A percentile compares a stretch with the other conserved stretches of the same genome.
phyloP scores from a whole-genome alignment of 2,329 filamentous ascomycete species.

The Aspergillus pseudoterreus region DNA sequence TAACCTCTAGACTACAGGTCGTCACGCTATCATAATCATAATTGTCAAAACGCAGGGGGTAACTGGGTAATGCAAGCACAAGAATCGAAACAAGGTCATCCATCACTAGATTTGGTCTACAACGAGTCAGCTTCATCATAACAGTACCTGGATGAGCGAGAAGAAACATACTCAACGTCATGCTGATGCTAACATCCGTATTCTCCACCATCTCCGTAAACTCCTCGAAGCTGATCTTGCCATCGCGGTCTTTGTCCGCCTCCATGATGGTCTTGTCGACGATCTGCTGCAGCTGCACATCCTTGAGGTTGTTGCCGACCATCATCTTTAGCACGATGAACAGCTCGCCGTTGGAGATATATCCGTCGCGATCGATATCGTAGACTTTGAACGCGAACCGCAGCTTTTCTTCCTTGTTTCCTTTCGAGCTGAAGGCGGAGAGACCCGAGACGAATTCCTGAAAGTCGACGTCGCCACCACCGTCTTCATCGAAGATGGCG shows the following conservation, averaged over 20 bases:
- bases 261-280: slow-evolving; percentile 99
- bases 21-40: slow-evolving; percentile 15
- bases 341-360: slow-evolving; percentile 96
- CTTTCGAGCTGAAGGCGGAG: slow-evolving; percentile 93
- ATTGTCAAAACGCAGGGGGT: background rate
- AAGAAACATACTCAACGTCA: slow-evolving; percentile 57
- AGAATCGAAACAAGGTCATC: too few species aligned
- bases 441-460: slow-evolving; percentile 97
- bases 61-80: background rate
- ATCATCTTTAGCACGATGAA: slow-evolving; percentile 99
- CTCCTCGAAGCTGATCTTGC: slow-evolving; percentile 98
- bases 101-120: slow-evolving; percentile 17
- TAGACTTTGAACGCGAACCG: slow-evolving; percentile 99
- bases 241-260: slow-evolving; percentile 90
- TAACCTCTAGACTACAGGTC: slow-evolving; percentile 10
- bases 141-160: background rate
- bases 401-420: slow-evolving; percentile 98
- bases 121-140: slow-evolving; percentile 5
- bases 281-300: slow-evolving; percentile 97
- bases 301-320: slow-evolving; percentile 98
- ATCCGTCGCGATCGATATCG: slow-evolving; percentile 97
- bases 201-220: slow-evolving; percentile 99
- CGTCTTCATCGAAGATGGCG: slow-evolving; percentile 98
- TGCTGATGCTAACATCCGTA: slow-evolving; percentile 68
- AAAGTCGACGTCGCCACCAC: slow-evolving; percentile 96